Base-by-base conservation (phyloP, 768 basidiomycete genomes). In the Phlebiopsis flavidoalba region DNA sequence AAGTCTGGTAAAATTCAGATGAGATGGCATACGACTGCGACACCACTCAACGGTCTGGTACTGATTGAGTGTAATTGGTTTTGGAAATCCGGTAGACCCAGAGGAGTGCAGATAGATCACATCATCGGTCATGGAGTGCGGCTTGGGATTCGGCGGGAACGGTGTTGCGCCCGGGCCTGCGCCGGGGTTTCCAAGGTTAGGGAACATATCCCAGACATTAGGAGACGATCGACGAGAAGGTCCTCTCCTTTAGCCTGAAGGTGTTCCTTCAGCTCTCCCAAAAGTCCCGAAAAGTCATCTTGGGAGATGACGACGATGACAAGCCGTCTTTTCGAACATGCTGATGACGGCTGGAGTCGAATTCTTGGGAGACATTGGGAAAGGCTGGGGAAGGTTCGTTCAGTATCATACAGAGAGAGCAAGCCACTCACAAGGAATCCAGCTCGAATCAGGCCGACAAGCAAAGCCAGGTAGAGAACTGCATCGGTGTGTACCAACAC, bases 281-380 rank as follows among this genome's bases (percentile, higher is more conserved):
- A 57, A 14, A 71, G 45, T 8, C 63, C 52, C 36, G 65, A 61
- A 57, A 68, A 65, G 6, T 52, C 46, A 3, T 60, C 51, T 43
- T 71, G 70, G 8, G 57, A 64, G 21, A 67, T 67, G 53, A 72
- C 59, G 5, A n/a, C 71, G 33, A 17, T 72, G 69, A 0, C 57
- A 64, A 3, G 64, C 62, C 2, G 62, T 60, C 8, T 64, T 71
- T 50, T 62, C 58, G 10, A 78, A 62, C 5, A 79, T 67, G 63
- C 78, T 74, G 0, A 69, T 70, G 8, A 79, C 64, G 1, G 74
- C 76, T 17, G 62, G 63, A 36, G 65, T 68, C 11, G 77, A 74
- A 62, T 75, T 75, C 4, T 74, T 66, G 2, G 67, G 63, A 4
- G 75, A 73, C 48, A 76, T 66, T 1, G 75, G 74, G 63, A 78